Percentiles rank a stretch among this genome's conserved stretches.
Conservation (phyloP, 2,329 filamentous ascomycete genomes). For the Fusarium nelsonii region DNA sequence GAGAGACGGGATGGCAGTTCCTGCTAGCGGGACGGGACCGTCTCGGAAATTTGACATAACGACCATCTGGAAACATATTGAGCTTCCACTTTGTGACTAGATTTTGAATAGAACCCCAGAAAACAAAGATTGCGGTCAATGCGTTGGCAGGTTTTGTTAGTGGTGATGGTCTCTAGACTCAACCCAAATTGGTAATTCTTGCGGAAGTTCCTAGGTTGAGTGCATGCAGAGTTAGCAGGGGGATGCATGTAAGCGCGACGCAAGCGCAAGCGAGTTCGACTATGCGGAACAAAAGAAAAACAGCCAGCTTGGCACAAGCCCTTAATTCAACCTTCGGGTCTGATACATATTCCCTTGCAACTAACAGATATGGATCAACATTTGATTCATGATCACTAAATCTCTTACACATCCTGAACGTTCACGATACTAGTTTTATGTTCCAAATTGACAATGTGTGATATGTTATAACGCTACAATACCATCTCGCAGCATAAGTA, state of each 20-base stretch:
- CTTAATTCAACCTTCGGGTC: not conserved
- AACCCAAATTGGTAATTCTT: constrained; percentile 39
- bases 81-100: not conserved
- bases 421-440: not conserved
- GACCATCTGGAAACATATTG: not conserved
- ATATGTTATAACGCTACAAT: constrained; percentile 31
- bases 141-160: constrained; percentile 1
- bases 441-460: constrained; percentile 4
- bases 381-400: not conserved
- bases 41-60: not conserved
- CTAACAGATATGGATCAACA: not conserved
- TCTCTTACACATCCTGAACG: not conserved
- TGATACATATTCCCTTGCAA: not conserved
- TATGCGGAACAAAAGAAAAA: constrained; percentile 7
- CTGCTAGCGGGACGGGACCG: constrained; percentile 8
- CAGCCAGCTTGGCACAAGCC: not conserved
- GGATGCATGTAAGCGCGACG: constrained; percentile 26
- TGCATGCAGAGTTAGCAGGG: constrained; percentile 15
- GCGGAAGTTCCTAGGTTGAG: constrained; percentile 29
- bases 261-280: not conserved
- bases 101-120: not conserved
- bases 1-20: constrained; percentile 13
- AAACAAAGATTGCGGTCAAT: constrained; percentile 2
- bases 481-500: constrained; percentile 24
- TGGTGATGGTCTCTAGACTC: constrained; percentile 7